Evolutionary conservation across 2,329 filamentous ascomycete species (phyloP).

Genomic region (Penicillium corylophilum): DNA sequence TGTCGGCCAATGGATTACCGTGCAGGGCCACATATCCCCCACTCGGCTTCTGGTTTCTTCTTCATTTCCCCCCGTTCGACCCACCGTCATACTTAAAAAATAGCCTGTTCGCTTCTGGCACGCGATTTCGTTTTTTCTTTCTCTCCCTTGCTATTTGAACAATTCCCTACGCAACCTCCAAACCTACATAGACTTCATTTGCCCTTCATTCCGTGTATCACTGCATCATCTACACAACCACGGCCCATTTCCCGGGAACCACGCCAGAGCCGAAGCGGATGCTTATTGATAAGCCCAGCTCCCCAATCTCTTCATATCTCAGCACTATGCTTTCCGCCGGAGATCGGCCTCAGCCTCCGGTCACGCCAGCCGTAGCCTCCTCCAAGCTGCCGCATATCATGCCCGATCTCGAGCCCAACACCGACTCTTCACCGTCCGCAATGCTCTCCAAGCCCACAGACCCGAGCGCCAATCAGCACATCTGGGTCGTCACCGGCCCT

Average conservation of each 20-base stretch:
- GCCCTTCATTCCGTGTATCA: constrained; percentile 11
- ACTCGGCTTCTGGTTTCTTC: constrained; percentile 31
- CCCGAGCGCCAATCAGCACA: constrained; percentile 55
- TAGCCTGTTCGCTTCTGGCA: constrained; percentile 10
- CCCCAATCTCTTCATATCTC: constrained; percentile 4
- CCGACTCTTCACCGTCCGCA: constrained; percentile 13
- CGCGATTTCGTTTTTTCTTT: constrained; percentile 11
- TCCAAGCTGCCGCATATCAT: constrained; percentile 19
- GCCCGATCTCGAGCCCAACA: constrained; percentile 20
- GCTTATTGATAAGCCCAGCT: neutral
- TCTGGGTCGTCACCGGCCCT: constrained; percentile 77
- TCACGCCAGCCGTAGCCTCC: constrained; percentile 20
- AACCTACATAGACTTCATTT: neutral
- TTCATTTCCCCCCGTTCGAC: constrained; percentile 14
- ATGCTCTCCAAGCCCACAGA: constrained; percentile 8
- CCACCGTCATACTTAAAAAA: constrained; percentile 29
- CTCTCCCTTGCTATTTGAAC: neutral
- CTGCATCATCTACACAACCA: constrained; percentile 10
- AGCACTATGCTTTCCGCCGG: constrained; percentile 44
- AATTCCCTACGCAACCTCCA: neutral
- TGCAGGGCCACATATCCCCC: constrained; percentile 11
- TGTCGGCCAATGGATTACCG: constrained; percentile 10
- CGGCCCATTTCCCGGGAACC: constrained; percentile 13
- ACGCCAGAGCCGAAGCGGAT: neutral
- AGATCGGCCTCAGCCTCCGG: constrained; percentile 31